Evolutionary conservation across 192 early-diverging fungal species (phyloP).

Genomic region (Coemansia sp.): DNA sequence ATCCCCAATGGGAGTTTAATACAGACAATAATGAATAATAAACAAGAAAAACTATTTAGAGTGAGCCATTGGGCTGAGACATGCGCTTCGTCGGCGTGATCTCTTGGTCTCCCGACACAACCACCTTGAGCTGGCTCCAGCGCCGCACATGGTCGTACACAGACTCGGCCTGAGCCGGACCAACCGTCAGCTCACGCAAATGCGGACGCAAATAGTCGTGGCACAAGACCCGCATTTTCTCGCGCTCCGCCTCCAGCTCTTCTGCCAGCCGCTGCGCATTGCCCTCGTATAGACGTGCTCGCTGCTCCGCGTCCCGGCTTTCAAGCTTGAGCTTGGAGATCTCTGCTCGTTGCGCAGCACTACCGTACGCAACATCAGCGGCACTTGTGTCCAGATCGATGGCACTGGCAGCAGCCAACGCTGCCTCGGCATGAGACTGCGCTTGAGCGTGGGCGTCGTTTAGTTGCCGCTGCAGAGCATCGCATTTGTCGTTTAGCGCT

Average conservation of each 20-base stretch:
- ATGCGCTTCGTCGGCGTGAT: conserved; percentile 21
- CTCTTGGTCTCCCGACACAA: conserved; percentile 21
- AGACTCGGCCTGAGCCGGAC: conserved; percentile 28
- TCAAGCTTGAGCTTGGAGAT: conserved; percentile 28
- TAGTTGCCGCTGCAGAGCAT: conserved; percentile 28
- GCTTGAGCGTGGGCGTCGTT: conserved; percentile 18
- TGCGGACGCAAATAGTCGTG: conserved; percentile 35
- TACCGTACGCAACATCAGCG: not conserved
- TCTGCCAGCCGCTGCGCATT: conserved; percentile 7
- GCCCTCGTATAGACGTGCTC: conserved; percentile 10
- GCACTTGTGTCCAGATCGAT: conserved; percentile 7
- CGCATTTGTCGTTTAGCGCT: conserved; percentile 34
- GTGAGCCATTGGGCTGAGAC: not conserved
- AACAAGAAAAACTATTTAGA: too few species aligned
- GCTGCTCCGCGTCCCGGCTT: conserved; percentile 18
- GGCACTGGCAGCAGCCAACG: conserved; percentile 24
- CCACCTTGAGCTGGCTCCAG: conserved; percentile 46
- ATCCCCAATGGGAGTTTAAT: not conserved
- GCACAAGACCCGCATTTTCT: conserved; percentile 17
- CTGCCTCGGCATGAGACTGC: conserved; percentile 15
- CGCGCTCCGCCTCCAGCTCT: conserved; percentile 5
- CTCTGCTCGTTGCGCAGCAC: conserved; percentile 30
- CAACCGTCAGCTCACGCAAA: conserved; percentile 41
- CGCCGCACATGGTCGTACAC: conserved; percentile 29
- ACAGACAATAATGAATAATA: not conserved